Evolutionary conservation across 2,329 filamentous ascomycete genomes (phyloP).

Genomic region (Emericellopsis atlantica): DNA sequence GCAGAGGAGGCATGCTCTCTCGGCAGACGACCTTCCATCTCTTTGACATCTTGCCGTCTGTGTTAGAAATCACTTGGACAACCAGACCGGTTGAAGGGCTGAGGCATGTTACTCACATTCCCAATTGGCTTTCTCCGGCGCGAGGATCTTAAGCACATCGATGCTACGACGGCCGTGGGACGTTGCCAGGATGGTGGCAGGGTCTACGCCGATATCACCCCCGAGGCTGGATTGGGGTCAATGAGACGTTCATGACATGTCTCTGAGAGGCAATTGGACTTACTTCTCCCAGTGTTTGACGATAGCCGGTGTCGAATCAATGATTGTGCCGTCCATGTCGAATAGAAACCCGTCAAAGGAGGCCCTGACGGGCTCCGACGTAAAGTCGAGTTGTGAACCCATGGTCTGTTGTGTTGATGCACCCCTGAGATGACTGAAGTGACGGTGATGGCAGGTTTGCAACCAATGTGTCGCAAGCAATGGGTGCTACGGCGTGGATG

Average conservation of each 20-base stretch:
- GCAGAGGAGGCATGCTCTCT: slow-evolving; percentile 65
- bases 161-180: slow-evolving; percentile 87
- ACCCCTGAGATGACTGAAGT: background rate
- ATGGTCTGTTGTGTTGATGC: background rate
- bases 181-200: slow-evolving; percentile 74
- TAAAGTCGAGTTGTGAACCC: slow-evolving; percentile 13
- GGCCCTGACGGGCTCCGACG: slow-evolving; percentile 28
- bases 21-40: slow-evolving; percentile 69
- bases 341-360: slow-evolving; percentile 49
- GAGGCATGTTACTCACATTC: slow-evolving; percentile 57
- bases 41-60: slow-evolving; percentile 51
- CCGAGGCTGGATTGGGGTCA: slow-evolving; percentile 46
- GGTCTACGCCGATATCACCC: slow-evolving; percentile 70
- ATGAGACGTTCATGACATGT: background rate
- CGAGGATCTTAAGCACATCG: slow-evolving; percentile 68
- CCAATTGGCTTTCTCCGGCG: slow-evolving; percentile 80
- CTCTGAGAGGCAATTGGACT: slow-evolving; percentile 10
- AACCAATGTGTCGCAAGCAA: background rate
- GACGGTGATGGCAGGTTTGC: background rate
- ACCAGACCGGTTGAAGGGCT: background rate
- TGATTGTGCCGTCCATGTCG: slow-evolving; percentile 75
- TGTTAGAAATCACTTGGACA: background rate
- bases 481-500: background rate
- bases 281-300: slow-evolving; percentile 66
- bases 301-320: slow-evolving; percentile 68